These are phyloP conservation scores for Wickerhamomyces xylosicus DNA, from an alignment of 805 yeast genomes.

Conservation along the genomic window DNA sequence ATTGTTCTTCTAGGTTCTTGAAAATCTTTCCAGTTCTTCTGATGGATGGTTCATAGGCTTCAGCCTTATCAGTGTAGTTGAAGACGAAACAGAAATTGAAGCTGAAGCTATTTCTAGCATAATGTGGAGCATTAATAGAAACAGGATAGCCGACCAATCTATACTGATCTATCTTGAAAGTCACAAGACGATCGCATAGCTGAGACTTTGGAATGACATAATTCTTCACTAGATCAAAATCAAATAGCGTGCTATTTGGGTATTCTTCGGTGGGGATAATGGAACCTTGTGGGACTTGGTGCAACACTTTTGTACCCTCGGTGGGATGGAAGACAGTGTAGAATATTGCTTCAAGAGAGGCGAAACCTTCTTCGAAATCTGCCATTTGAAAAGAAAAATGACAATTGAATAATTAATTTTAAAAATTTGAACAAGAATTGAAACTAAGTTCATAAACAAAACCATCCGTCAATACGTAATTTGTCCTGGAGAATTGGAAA, in stretches of 20 bases:
- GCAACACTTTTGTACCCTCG: constrained; percentile 86
- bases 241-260: constrained; percentile 36
- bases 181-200: constrained; percentile 71
- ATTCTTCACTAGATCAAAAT: constrained; percentile 80
- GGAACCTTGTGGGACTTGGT: constrained; percentile 80
- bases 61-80: constrained; percentile 67
- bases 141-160: constrained; percentile 86
- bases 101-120: constrained; percentile 85
- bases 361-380: constrained; percentile 42
- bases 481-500: too few species aligned
- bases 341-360: constrained; percentile 81
- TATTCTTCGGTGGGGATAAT: constrained; percentile 30
- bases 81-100: constrained; percentile 93
- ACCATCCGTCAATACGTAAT: too few species aligned
- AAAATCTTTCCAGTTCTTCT: constrained; percentile 82
- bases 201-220: constrained; percentile 92
- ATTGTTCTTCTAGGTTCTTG: constrained; percentile 83
- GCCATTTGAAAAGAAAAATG: too few species aligned
- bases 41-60: constrained; percentile 81
- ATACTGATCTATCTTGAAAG: constrained; percentile 60
- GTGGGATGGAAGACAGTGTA: constrained; percentile 92
- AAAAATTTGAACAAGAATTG: too few species aligned
- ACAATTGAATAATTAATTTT: too few species aligned
- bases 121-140: constrained; percentile 58
- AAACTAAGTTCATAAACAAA: too few species aligned